A percentile compares a stretch with the other conserved stretches of the same genome.
phyloP scores from a whole-genome alignment of 768 basidiomycete species.

The Tylopilus sp. region DNA sequence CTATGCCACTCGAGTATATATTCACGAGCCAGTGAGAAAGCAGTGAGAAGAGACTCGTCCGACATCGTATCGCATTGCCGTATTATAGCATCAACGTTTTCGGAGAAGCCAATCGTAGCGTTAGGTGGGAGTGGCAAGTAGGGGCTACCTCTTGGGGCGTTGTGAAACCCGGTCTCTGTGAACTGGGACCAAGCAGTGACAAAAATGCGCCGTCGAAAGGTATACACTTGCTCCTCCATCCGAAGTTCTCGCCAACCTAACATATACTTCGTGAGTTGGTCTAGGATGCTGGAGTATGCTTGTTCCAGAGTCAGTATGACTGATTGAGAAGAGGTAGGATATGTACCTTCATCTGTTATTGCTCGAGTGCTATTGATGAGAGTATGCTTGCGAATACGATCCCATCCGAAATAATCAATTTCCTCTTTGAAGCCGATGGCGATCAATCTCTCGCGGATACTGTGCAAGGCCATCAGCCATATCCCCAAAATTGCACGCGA shows the following conservation, averaged over 20 bases:
- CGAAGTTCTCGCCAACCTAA: slow-evolving; percentile 29
- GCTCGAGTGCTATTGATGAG: slow-evolving; percentile 25
- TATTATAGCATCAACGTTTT: slow-evolving; percentile 24
- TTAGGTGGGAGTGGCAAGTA: slow-evolving; percentile 28
- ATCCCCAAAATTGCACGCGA: background rate
- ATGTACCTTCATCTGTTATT: slow-evolving; percentile 22
- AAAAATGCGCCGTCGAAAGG: slow-evolving; percentile 24
- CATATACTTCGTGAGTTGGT: slow-evolving; percentile 27
- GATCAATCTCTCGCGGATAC: slow-evolving; percentile 19
- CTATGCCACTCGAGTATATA: slow-evolving; percentile 28
- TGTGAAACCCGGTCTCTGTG: slow-evolving; percentile 11
- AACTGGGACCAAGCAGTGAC: slow-evolving; percentile 27
- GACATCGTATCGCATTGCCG: slow-evolving; percentile 13
- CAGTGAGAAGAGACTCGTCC: slow-evolving; percentile 8
- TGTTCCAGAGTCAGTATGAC: slow-evolving; percentile 7
- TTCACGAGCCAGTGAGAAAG: slow-evolving; percentile 15
- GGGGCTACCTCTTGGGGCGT: slow-evolving; percentile 10
- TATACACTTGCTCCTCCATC: slow-evolving; percentile 29
- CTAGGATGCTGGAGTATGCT: slow-evolving; percentile 17
- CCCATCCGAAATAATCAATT: slow-evolving; percentile 30
- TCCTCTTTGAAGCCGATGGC: slow-evolving; percentile 24
- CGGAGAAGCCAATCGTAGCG: slow-evolving; percentile 24
- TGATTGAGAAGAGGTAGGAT: background rate
- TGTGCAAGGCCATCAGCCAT: slow-evolving; percentile 8
- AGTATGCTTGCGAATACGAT: slow-evolving; percentile 29